Conservation (phyloP, 257 asterid species). For the Solanum ossicruentum region DNA sequence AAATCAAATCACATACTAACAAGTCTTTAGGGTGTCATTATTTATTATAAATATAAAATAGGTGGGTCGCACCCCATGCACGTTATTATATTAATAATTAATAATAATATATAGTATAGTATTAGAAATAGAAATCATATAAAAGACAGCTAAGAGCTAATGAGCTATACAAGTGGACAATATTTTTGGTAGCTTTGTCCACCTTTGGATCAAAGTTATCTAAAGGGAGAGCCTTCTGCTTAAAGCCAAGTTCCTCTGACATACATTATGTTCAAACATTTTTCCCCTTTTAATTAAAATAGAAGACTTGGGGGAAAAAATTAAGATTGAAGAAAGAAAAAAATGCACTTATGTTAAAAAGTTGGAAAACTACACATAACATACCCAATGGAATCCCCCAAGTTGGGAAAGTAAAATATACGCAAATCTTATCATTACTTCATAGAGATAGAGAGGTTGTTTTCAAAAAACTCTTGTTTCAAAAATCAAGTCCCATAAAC, state of each 20-base stretch:
- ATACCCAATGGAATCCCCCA: no score
- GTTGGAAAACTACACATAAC: no score
- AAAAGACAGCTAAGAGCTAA: not conserved
- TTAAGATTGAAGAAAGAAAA: not conserved
- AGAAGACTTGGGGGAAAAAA: not conserved
- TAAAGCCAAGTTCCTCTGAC: not conserved
- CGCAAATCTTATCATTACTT: no score
- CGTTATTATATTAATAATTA: not conserved
- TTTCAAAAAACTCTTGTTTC: no score
- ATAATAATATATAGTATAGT: not conserved
- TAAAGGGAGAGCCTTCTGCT: not conserved
- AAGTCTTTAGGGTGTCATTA: not conserved
- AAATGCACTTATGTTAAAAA: no score
- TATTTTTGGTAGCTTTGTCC: not conserved
- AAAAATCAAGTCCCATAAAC: no score
- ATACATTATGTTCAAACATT: not conserved
- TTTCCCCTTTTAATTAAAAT: not conserved
- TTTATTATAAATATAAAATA: no score
- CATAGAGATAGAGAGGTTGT: no score
- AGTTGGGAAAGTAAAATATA: no score
- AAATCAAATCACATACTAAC: not conserved
- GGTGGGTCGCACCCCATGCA: slow-evolving; percentile 3
- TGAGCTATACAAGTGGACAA: not conserved
- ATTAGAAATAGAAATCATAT: not conserved
- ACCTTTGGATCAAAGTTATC: not conserved